Evolutionary conservation across 2,329 filamentous ascomycete species (phyloP), one percentile per base, ranked within the genome.

Genomic region (Claviceps cyperi): DNA sequence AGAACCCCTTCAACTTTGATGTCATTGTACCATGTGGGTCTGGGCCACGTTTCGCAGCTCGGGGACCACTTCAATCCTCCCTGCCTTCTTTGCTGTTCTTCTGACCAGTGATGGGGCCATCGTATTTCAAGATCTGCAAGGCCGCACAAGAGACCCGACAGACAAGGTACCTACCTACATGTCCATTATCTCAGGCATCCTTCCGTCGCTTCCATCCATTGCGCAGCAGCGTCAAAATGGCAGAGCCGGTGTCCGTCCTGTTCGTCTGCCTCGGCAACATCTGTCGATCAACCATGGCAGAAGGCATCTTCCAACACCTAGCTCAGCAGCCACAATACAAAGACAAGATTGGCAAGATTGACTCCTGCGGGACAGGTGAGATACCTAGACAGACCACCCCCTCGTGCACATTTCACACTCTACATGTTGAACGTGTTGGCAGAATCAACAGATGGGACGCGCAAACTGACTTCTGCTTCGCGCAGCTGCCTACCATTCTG

Each of bases 251-350:
- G 50, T 89, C 83, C 2, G 84, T 97, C 38, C 78, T 97, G 48
- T 97, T 97, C 64, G 91, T 97, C 58, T 98, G 92, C 69, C 76
- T 97, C 36, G 92, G 92, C 65, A 98, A 98, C 68, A 97, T 97
- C 62, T 98, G 89, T 64, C 75, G 78, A 53, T 95, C 89, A 7
- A 86, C 92, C 35, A 97, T 98, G 92, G 88, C 90, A 44, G 91
- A 97, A 72, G 92, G 86, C 47, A 86, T 95, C 56, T 97, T 98
- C 69, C 80, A 81, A 52, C 78, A 82, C 53, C 70, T 92, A 40
- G 76, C 76, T 40, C 73, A 77, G 56, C 77, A 83, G 57, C 68
- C 76, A 45, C 72, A 77, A 22, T 80, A 80, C 60, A 71, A 75
- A 58, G 71, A 67, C 45, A 69, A 73, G 53, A 80, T 96, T 60